Conservation (phyloP, 352 stramenopile species). For the Elongisporangium anandrum region DNA sequence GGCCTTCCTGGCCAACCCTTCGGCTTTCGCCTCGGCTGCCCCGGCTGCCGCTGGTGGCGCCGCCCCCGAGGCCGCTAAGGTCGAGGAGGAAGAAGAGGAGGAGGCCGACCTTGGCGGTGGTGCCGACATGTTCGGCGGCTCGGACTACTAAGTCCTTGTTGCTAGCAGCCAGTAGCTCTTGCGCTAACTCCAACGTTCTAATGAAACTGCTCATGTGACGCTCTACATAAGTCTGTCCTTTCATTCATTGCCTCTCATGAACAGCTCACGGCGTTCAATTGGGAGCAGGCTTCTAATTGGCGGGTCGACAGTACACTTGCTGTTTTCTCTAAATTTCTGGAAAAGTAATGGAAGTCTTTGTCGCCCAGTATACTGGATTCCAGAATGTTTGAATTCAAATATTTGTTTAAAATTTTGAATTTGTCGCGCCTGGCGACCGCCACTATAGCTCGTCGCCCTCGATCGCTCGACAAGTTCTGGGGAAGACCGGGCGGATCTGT, state of each 20-base stretch:
- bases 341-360: neutral
- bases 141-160: slow-evolving; percentile 60
- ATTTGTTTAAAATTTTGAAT: slow-evolving; percentile 15
- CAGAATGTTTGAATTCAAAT: slow-evolving; percentile 16
- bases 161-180: neutral
- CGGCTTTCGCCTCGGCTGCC: slow-evolving; percentile 89
- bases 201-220: neutral
- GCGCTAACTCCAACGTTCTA: neutral
- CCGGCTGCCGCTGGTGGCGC: slow-evolving; percentile 77
- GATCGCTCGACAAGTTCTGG: slow-evolving; percentile 8
- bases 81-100: slow-evolving; percentile 67
- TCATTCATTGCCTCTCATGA: slow-evolving; percentile 1
- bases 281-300: neutral
- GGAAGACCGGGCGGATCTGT: neutral
- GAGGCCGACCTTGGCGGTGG: slow-evolving; percentile 82
- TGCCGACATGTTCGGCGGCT: slow-evolving; percentile 85
- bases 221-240: neutral
- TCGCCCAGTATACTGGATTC: neutral
- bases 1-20: slow-evolving; percentile 93
- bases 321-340: slow-evolving; percentile 1
- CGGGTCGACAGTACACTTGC: neutral
- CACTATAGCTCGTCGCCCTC: neutral
- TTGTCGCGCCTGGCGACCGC: neutral
- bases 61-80: slow-evolving; percentile 47
- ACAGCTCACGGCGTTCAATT: neutral